Conservation (phyloP, 805 yeast genomes). For the Millerago galiae region DNA sequence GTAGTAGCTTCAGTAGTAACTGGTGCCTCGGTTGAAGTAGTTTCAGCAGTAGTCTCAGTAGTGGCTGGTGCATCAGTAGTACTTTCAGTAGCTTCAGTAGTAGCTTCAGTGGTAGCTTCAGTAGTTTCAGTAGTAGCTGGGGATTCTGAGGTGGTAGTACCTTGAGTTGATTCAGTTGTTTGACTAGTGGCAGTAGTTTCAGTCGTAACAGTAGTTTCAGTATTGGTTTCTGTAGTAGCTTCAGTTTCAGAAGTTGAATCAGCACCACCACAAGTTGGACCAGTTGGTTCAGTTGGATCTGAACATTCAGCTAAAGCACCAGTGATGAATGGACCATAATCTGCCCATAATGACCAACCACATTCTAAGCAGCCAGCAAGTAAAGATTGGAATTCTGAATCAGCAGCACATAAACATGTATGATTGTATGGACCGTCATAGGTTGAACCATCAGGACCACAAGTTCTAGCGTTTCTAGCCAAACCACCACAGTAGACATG, state of each 20-base stretch:
- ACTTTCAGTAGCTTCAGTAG: not conserved
- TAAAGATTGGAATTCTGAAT: constrained; percentile 10
- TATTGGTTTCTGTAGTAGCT: not conserved
- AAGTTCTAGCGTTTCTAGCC: not conserved
- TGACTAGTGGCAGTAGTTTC: not conserved
- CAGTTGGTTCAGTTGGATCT: constrained; percentile 25
- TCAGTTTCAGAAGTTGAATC: not conserved
- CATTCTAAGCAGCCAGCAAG: constrained; percentile 27
- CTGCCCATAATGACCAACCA: constrained; percentile 31
- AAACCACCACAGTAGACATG: not conserved
- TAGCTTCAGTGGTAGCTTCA: not conserved
- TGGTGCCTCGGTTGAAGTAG: not conserved
- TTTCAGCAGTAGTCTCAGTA: not conserved
- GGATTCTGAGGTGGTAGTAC: not conserved
- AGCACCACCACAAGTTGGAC: constrained; percentile 14
- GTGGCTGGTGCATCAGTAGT: not conserved
- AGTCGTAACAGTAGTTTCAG: not conserved
- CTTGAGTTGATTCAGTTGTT: not conserved
- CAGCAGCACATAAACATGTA: constrained; percentile 17
- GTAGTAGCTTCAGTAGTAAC: not conserved
- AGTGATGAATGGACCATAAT: constrained; percentile 24
- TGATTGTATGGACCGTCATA: constrained; percentile 13
- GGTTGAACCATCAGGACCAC: not conserved
- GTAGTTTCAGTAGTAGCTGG: not conserved
- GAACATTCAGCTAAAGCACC: constrained; percentile 23